A percentile compares a stretch with the other conserved stretches of the same genome.
phyloP scores from a whole-genome alignment of 2,329 filamentous ascomycete genomes.

The Colletotrichum sp. region DNA sequence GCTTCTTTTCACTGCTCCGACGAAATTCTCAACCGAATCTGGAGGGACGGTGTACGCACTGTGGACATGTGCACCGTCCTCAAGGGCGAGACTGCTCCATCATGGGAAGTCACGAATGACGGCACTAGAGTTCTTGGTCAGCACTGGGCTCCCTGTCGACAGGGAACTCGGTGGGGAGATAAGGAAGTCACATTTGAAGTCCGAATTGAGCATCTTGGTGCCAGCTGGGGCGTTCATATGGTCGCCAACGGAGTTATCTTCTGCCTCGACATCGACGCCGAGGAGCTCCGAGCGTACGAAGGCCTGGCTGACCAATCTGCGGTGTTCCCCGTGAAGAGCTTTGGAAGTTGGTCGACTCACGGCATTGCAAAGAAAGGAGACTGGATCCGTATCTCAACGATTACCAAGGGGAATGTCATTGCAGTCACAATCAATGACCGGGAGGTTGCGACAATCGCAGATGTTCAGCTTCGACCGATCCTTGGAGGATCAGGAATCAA shows the following conservation, averaged over 20 bases:
- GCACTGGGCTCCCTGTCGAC: slow-evolving; percentile 17
- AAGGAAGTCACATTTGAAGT: not conserved
- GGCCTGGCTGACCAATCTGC: slow-evolving; percentile 1
- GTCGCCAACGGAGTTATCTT: slow-evolving; percentile 16
- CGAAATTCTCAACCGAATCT: slow-evolving; percentile 5
- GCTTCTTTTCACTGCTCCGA: not conserved
- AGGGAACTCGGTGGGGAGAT: slow-evolving; percentile 5
- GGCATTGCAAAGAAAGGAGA: not conserved
- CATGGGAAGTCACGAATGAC: slow-evolving; percentile 1
- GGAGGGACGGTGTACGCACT: slow-evolving; percentile 1
- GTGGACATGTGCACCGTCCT: slow-evolving; percentile 9
- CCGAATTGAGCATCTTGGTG: not conserved
- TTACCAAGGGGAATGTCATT: not conserved
- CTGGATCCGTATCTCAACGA: not conserved
- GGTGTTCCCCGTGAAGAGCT: not conserved
- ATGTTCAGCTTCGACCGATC: not conserved
- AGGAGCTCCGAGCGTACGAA: not conserved
- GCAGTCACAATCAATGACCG: not conserved
- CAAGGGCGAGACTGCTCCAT: not conserved
- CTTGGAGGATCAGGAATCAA: slow-evolving; percentile 2
- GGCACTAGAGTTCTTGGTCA: not conserved
- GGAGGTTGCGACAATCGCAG: not conserved
- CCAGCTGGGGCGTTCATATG: slow-evolving; percentile 19
- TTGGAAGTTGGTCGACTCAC: not conserved
- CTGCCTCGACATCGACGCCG: not conserved